Evolutionary conservation across 2,329 filamentous ascomycete genomes (phyloP).

Genomic region (Ceratocystis huliohia): DNA sequence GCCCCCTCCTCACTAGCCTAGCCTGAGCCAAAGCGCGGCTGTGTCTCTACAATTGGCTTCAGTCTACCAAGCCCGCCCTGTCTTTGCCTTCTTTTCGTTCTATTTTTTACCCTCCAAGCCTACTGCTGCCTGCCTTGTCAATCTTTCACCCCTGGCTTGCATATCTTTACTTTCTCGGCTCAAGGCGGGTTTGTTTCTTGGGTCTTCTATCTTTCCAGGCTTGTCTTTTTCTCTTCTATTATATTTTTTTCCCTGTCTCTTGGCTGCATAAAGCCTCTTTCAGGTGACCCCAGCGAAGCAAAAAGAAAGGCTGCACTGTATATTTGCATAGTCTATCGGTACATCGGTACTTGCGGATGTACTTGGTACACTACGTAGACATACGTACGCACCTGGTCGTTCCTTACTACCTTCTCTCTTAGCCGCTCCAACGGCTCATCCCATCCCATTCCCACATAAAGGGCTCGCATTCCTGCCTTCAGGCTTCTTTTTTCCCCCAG

Average conservation of each 20-base stretch:
- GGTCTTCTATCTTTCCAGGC: background rate
- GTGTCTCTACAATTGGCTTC: background rate
- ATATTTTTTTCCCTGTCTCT: background rate
- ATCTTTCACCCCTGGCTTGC: constrained; percentile 17
- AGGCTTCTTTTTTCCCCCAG: background rate
- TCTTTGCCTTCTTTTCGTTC: constrained; percentile 8
- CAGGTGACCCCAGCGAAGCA: background rate
- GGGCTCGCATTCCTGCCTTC: constrained; percentile 4
- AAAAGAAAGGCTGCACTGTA: background rate
- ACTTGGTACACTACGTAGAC: background rate
- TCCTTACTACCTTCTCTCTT: background rate
- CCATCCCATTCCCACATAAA: constrained; percentile 10
- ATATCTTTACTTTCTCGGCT: constrained; percentile 6
- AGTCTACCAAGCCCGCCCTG: background rate
- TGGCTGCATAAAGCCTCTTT: constrained; percentile 4
- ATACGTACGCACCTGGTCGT: background rate
- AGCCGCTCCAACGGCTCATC: background rate
- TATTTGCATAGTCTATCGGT: background rate
- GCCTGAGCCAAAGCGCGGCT: constrained; percentile 2
- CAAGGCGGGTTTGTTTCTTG: constrained; percentile 17
- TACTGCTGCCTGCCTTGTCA: background rate
- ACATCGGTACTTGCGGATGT: background rate
- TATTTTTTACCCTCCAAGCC: constrained; percentile 23
- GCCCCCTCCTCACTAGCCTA: background rate
- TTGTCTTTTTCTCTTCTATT: background rate